Conservation (phyloP, 1,284 basidiomycete species). For the Garcileccinum viscosum region DNA sequence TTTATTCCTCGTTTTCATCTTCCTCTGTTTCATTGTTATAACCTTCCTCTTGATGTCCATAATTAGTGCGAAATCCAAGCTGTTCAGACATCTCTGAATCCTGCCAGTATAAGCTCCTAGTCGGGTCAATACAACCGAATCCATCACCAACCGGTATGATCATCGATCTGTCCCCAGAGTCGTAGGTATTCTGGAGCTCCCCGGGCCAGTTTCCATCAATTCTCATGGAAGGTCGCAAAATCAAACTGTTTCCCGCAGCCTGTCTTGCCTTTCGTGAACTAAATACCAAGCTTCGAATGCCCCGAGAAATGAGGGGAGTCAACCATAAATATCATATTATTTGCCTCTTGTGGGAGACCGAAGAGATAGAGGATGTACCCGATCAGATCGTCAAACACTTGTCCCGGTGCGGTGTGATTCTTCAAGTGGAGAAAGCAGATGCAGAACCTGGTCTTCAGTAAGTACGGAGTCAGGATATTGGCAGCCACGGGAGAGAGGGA, state of each 20-base stretch:
- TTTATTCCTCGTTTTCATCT: too few species aligned
- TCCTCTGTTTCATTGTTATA: too few species aligned
- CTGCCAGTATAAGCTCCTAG: constrained; percentile 44
- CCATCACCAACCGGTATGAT: neutral
- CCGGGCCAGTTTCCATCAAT: constrained; percentile 41
- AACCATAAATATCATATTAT: constrained; percentile 44
- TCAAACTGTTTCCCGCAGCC: constrained; percentile 51
- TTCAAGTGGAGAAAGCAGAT: constrained; percentile 62
- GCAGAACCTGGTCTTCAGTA: constrained; percentile 30
- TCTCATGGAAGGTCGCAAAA: constrained; percentile 44
- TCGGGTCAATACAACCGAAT: constrained; percentile 43
- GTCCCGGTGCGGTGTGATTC: constrained; percentile 48
- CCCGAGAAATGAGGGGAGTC: constrained; percentile 50
- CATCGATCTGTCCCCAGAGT: constrained; percentile 40
- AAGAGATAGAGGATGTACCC: constrained; percentile 44
- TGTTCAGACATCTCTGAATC: constrained; percentile 40
- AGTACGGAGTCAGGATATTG: constrained; percentile 43
- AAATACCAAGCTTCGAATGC: constrained; percentile 44
- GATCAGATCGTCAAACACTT: constrained; percentile 37
- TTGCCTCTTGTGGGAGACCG: constrained; percentile 43
- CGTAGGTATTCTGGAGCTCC: constrained; percentile 45
- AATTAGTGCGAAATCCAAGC: too few species aligned
- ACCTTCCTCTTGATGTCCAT: too few species aligned
- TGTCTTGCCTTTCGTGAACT: constrained; percentile 44
- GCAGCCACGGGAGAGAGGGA: constrained; percentile 29